Conservation (phyloP, 148 eudicot species). For the Camellia japonica region DNA sequence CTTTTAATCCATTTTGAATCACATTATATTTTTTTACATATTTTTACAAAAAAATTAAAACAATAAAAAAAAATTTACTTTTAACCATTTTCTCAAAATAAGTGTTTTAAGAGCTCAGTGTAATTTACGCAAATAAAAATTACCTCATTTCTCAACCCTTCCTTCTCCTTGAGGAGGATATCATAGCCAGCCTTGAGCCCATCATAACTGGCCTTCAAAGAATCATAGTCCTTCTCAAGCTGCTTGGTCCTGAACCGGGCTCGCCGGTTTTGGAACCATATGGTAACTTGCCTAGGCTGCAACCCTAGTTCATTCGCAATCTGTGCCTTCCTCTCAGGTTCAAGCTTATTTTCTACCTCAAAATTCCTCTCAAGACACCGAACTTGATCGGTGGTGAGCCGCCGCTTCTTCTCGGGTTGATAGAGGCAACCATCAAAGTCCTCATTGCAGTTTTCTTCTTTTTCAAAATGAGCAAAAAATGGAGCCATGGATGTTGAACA, state of each 20-base stretch:
- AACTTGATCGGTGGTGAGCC: slow-evolving; percentile 50
- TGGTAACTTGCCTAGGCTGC: slow-evolving; percentile 69
- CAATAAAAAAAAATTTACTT: too few relatives aligned
- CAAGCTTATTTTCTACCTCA: slow-evolving; percentile 67
- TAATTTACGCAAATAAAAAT: background rate
- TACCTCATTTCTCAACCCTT: slow-evolving; percentile 54
- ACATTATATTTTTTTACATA: too few relatives aligned
- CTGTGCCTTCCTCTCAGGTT: slow-evolving; percentile 63
- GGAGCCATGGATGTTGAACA: slow-evolving; percentile 28
- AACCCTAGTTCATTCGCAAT: slow-evolving; percentile 57
- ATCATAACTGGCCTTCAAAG: slow-evolving; percentile 47
- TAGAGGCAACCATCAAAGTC: slow-evolving; percentile 27
- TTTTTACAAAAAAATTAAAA: too few relatives aligned
- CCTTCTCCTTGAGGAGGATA: slow-evolving; percentile 39
- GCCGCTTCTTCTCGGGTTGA: slow-evolving; percentile 55
- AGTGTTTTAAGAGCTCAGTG: too few relatives aligned
- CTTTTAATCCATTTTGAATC: too few relatives aligned
- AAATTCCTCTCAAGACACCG: slow-evolving; percentile 58
- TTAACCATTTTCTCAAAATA: too few relatives aligned
- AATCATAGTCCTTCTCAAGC: slow-evolving; percentile 60
- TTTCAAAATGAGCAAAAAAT: slow-evolving; percentile 13
- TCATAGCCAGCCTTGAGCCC: slow-evolving; percentile 46
- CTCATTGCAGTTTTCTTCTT: slow-evolving; percentile 27
- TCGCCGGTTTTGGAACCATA: slow-evolving; percentile 80
- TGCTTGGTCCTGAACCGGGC: slow-evolving; percentile 70